phyloP scores from a whole-genome alignment of 768 basidiomycete genomes.

The Leccinum pellstonianum region DNA sequence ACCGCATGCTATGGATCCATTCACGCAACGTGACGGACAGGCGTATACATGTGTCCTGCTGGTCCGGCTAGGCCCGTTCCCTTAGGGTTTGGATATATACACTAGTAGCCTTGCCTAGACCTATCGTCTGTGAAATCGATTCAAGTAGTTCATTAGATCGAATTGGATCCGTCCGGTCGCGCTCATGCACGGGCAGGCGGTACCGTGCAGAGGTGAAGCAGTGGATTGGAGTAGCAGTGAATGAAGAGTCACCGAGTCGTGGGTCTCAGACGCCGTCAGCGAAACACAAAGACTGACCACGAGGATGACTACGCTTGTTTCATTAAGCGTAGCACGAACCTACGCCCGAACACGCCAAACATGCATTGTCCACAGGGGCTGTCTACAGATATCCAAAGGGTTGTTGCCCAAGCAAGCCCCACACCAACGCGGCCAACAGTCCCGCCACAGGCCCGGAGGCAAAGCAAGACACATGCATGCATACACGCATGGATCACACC shows the following conservation, averaged over 20 bases:
- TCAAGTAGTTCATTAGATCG: neutral
- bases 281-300: neutral
- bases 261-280: neutral
- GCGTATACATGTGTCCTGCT: neutral
- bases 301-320: conserved; percentile 3
- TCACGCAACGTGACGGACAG: neutral
- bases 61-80: neutral
- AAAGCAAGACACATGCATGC: neutral
- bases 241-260: neutral
- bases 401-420: neutral
- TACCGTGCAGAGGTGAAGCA: neutral
- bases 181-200: conserved; percentile 7
- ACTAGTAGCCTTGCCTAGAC: neutral
- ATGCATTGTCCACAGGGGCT: conserved; percentile 11
- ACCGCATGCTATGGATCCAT: too few species aligned
- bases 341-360: neutral
- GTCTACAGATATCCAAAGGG: neutral
- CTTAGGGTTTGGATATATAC: neutral
- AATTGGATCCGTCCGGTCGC: conserved; percentile 18
- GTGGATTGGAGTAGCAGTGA: neutral
- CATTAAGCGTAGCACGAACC: conserved; percentile 7
- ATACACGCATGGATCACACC: conserved; percentile 12
- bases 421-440: conserved; percentile 5
- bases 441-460: conserved; percentile 3
- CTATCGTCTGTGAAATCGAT: neutral